Conservation (phyloP, 352 stramenopile species). For the Stephanocyclus meneghinianus region DNA sequence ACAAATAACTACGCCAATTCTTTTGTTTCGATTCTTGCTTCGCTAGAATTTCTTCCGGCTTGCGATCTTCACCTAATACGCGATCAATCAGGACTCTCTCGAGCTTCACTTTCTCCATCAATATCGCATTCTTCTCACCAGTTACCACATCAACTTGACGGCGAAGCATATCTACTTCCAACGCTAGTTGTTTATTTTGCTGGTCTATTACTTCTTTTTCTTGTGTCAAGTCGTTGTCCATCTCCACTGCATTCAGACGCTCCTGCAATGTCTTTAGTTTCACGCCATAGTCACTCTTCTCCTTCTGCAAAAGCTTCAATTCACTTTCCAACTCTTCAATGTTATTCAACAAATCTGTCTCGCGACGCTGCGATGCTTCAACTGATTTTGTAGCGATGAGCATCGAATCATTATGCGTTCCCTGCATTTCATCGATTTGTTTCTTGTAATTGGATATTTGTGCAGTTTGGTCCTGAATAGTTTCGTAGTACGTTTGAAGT, state of each 20-base stretch:
- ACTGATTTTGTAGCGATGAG: slow-evolving; percentile 48
- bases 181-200: slow-evolving; percentile 13
- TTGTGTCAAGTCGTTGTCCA: neutral
- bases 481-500: slow-evolving; percentile 42
- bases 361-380: slow-evolving; percentile 34
- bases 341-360: slow-evolving; percentile 28
- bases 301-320: slow-evolving; percentile 7
- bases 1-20: slow-evolving; percentile 20
- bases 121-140: slow-evolving; percentile 15
- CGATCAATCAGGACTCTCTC: neutral
- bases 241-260: neutral
- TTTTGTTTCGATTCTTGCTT: slow-evolving; percentile 1
- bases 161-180: slow-evolving; percentile 17
- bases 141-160: slow-evolving; percentile 10
- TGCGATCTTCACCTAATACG: slow-evolving; percentile 1
- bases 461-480: slow-evolving; percentile 35
- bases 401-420: slow-evolving; percentile 35
- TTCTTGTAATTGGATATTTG: slow-evolving; percentile 22
- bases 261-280: neutral
- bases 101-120: slow-evolving; percentile 10
- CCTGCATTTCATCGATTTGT: slow-evolving; percentile 21
- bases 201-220: neutral
- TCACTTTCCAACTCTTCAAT: slow-evolving; percentile 48
- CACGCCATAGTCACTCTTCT: neutral
- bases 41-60: neutral